These are phyloP conservation scores for Coprinopsis cinerea DNA, from an alignment of 768 basidiomycete genomes.

Conservation along the genomic window DNA sequence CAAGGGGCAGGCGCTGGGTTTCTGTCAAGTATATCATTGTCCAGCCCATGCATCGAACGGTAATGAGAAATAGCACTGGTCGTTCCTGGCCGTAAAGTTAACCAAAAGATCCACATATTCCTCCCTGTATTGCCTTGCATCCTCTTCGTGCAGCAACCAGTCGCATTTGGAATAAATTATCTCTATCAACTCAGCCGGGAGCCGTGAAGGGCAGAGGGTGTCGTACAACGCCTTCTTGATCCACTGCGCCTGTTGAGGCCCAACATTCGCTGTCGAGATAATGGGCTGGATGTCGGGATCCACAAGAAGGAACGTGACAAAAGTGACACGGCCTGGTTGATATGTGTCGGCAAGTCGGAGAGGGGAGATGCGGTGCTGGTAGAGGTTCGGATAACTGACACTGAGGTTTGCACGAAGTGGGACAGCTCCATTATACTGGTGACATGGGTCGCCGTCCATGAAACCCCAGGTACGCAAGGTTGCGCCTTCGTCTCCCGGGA, in stretches of 20 bases:
- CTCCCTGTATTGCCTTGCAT: constrained; percentile 29
- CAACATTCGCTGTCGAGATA: constrained; percentile 36
- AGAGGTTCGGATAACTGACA: constrained; percentile 52
- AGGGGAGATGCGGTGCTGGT: constrained; percentile 39
- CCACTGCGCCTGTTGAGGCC: constrained; percentile 48
- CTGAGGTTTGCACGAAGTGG: constrained; percentile 30
- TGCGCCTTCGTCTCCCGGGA: constrained; percentile 40
- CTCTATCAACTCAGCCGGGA: constrained; percentile 42
- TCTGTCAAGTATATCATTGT: constrained; percentile 15
- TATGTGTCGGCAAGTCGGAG: constrained; percentile 35
- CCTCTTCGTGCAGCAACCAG: constrained; percentile 31
- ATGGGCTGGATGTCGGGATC: constrained; percentile 38
- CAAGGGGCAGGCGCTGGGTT: too few species aligned
- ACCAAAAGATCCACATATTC: constrained; percentile 28
- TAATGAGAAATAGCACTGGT: constrained; percentile 43
- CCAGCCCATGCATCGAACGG: constrained; percentile 45
- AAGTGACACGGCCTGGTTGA: constrained; percentile 36
- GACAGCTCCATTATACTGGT: constrained; percentile 41
- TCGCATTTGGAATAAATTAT: constrained; percentile 32
- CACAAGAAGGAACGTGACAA: constrained; percentile 43
- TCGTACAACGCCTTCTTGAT: constrained; percentile 31
- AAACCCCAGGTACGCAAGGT: constrained; percentile 48
- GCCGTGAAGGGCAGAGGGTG: constrained; percentile 21
- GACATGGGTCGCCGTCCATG: constrained; percentile 37
- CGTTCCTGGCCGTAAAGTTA: constrained; percentile 33